Conservation (phyloP, 306 rosid species). For the Notholithocarpus densiflorus region DNA sequence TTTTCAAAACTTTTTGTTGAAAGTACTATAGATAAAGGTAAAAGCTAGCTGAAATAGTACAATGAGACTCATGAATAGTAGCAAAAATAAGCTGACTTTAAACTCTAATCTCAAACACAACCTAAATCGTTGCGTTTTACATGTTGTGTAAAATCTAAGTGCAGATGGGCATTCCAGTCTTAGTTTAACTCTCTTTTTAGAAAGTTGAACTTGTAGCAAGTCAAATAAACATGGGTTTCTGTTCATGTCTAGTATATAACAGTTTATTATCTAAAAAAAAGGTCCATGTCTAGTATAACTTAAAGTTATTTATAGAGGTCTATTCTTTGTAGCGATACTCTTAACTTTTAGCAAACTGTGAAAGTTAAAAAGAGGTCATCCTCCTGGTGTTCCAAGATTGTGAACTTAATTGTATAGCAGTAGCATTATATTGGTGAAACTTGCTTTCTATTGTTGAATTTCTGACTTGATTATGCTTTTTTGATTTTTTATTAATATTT, state of each 20-base stretch:
- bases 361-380: neutral
- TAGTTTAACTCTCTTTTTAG: neutral
- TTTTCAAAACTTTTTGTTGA: too few species aligned
- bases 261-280: too few species aligned
- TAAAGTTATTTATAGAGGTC: neutral
- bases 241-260: neutral
- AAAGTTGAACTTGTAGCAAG: neutral
- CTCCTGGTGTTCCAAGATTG: neutral
- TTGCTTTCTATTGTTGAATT: neutral
- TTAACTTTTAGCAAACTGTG: neutral
- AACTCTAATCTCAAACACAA: too few species aligned
- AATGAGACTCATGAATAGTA: too few species aligned
- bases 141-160: neutral
- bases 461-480: neutral
- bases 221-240: neutral
- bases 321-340: neutral
- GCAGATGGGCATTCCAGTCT: neutral
- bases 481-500: neutral
- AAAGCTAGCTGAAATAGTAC: too few species aligned
- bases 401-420: neutral
- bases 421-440: neutral
- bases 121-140: neutral
- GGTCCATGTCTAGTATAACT: too few species aligned
- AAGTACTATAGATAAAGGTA: too few species aligned
- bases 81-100: too few species aligned